Percentiles rank a stretch among this genome's conserved stretches.
phyloP scores from a whole-genome alignment of 805 yeast species.

The Candida multigemmis region DNA sequence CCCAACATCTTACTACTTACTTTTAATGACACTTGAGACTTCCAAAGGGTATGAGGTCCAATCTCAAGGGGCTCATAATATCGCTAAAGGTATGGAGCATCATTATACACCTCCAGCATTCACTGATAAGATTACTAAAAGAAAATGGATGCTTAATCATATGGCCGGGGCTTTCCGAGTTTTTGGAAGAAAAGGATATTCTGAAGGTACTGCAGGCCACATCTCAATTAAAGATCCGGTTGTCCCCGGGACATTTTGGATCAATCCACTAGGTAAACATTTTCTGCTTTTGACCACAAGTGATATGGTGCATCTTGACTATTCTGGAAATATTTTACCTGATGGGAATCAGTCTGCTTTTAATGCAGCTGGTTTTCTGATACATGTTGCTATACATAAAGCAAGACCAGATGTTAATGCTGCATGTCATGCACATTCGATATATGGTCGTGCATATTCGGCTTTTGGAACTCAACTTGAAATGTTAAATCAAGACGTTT shows the following conservation, averaged over 20 bases:
- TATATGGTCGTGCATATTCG: conserved; percentile 29
- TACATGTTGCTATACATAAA: conserved; percentile 29
- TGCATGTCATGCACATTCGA: conserved; percentile 33
- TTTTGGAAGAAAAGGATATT: conserved; percentile 69
- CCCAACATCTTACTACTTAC: too few species aligned
- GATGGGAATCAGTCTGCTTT: conserved; percentile 30
- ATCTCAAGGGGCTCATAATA: conserved; percentile 54
- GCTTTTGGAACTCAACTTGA: conserved; percentile 40
- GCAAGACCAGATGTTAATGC: conserved; percentile 31
- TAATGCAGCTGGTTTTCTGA: conserved; percentile 33
- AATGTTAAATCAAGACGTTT: conserved; percentile 75
- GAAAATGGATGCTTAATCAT: conserved; percentile 55
- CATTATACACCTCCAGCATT: conserved; percentile 48
- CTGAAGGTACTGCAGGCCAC: conserved; percentile 81
- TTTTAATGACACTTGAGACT: too few species aligned
- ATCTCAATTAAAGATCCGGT: conserved; percentile 81
- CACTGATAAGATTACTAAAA: conserved; percentile 36
- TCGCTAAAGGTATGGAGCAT: conserved; percentile 44
- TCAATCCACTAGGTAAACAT: conserved; percentile 79
- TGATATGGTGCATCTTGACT: conserved; percentile 32
- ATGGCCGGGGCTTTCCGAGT: conserved; percentile 82
- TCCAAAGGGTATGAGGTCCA: conserved; percentile 27
- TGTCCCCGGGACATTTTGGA: conserved; percentile 77
- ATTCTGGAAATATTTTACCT: conserved; percentile 25
- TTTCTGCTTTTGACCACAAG: conserved; percentile 36